These are phyloP conservation scores for Mallotus repandus DNA, from an alignment of 441 rosid genomes.

Conservation along the genomic window DNA sequence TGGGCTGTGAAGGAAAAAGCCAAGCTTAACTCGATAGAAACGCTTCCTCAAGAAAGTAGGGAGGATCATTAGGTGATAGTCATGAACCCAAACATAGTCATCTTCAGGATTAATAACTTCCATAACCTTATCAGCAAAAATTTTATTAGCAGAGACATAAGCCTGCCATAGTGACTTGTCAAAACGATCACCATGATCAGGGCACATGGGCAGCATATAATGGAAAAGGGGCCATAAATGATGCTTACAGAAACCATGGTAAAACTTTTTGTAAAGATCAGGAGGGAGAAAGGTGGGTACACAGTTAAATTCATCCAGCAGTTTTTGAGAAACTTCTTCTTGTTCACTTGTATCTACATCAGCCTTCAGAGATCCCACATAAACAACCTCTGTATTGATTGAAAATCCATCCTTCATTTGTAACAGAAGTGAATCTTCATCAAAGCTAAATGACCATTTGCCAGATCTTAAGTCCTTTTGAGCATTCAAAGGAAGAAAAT, in stretches of 20 bases:
- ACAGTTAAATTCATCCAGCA: constrained; percentile 61
- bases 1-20: constrained; percentile 81
- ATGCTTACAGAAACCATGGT: constrained; percentile 75
- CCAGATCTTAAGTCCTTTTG: constrained; percentile 49
- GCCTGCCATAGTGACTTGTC: constrained; percentile 65
- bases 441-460: constrained; percentile 59
- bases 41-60: constrained; percentile 76
- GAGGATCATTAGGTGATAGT: constrained; percentile 80
- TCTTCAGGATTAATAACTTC: constrained; percentile 71
- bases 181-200: constrained; percentile 60
- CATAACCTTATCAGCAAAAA: constrained; percentile 70
- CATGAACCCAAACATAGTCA: constrained; percentile 80
- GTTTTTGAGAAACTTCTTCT: constrained; percentile 64
- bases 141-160: constrained; percentile 68
- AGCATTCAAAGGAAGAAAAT: constrained; percentile 64
- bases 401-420: constrained; percentile 73
- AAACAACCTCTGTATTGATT: constrained; percentile 47
- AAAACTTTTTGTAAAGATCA: constrained; percentile 56
- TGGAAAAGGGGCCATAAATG: constrained; percentile 83
- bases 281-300: constrained; percentile 69
- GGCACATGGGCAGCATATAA: constrained; percentile 75
- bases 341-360: constrained; percentile 59
- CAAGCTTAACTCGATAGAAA: constrained; percentile 60
- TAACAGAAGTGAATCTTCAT: constrained; percentile 59
- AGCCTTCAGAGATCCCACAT: constrained; percentile 65